Base-by-base conservation (phyloP, 805 yeast genomes). In the Kluyveromyces starmeri region DNA sequence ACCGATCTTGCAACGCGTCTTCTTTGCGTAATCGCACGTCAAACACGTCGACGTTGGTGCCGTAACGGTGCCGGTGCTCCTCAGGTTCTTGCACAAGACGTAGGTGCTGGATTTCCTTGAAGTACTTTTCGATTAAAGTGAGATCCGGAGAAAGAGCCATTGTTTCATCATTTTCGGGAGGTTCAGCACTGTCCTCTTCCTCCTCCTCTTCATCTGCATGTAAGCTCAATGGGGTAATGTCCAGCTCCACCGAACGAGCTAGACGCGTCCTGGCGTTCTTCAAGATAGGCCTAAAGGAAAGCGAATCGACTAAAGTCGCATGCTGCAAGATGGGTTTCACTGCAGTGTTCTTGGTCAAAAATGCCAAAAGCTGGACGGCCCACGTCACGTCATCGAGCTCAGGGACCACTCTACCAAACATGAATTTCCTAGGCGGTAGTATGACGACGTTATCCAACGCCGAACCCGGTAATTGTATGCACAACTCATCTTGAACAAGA, bases 351-450 rank as follows among this genome's bases (percentile, higher is more conserved):
- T 89, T 89, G 4, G 96, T 86, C 27, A 88, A 83, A 57, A 86
- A 89, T 10, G 97, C 97, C 33, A 92, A 59, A 14, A 92, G 67
- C 57, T 89, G 97, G 35, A 89, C 64, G 4, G 95, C 81, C 95
- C 96, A 86, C 23, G 85, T 78, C 12, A 89, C 83, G 52, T 89
- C 98, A 53, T 89, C 96, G 43, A 83, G 94, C 37, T 84, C 72
- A 1, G 96, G 96, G 5, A 86, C 71, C n/a, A 88, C 68, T 15
- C 78, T 75, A 2, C 95, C 94, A 27, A 80, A 60, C 30, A 65
- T 57, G 47, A 77, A 77, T 16, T 59, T 58, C 34, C 84, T 63
- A 15, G 83, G 83, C 2, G 62, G 54, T 6, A 60, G 45, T 7
- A 62, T 55, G 1, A 30, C 28, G 8, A 39, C 37, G 23, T 39